Conservation (phyloP, 179 eudicot genomes). For the Heliamphora pulchella region DNA sequence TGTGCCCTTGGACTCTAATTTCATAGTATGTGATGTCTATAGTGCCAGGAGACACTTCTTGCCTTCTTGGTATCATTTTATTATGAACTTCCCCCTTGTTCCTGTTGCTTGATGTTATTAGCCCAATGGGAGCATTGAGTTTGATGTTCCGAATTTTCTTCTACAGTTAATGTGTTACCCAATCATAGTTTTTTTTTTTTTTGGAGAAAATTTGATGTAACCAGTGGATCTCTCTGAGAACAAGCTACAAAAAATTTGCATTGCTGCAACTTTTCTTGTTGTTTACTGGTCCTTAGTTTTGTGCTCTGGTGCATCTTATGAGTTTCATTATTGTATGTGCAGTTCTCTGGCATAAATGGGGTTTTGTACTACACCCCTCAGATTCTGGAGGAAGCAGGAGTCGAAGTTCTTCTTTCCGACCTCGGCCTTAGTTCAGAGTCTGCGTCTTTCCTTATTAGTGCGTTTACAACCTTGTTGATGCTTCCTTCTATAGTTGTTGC, state of each 20-base stretch:
- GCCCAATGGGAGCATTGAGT: not conserved
- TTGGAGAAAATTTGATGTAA: not conserved
- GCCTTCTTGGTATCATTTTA: not conserved
- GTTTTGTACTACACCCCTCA: constrained; percentile 89
- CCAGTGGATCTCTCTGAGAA: not conserved
- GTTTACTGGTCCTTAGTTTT: not conserved
- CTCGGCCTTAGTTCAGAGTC: constrained; percentile 68
- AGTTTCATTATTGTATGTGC: constrained; percentile 18
- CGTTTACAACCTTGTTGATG: constrained; percentile 68
- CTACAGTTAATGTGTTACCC: not conserved
- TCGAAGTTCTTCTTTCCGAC: constrained; percentile 66
- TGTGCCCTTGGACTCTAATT: not conserved
- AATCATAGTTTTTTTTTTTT: not conserved
- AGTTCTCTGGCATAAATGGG: constrained; percentile 93
- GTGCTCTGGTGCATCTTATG: not conserved
- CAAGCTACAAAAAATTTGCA: not conserved
- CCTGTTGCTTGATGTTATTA: not conserved
- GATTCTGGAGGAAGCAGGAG: constrained; percentile 90
- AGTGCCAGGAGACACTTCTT: not conserved
- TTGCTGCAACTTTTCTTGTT: not conserved
- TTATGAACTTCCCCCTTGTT: not conserved
- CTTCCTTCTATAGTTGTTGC: constrained; percentile 86
- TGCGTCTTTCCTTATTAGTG: constrained; percentile 83
- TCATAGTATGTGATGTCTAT: not conserved
- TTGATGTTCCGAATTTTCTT: not conserved